These are phyloP conservation scores for Verticillium klebahnii DNA, from an alignment of 2,329 filamentous ascomycete species.

Conservation along the genomic window DNA sequence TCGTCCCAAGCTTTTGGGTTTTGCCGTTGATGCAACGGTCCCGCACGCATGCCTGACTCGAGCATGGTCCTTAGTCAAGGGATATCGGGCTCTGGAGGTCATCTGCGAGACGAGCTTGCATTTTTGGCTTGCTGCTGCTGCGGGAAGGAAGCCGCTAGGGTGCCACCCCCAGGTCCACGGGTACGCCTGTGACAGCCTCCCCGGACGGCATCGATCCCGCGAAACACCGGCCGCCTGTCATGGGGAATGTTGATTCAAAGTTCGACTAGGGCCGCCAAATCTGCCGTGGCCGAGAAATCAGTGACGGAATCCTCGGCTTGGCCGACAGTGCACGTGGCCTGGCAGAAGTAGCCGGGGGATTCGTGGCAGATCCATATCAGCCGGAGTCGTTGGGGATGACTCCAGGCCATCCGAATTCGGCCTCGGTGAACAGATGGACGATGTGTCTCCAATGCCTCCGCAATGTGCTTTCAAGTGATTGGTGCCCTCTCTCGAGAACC, in stretches of 20 bases:
- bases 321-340: not conserved
- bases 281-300: not conserved
- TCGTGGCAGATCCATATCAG: not conserved
- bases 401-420: not conserved
- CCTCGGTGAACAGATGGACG: conserved; percentile 1
- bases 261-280: not conserved
- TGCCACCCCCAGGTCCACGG: not conserved
- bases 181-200: not conserved
- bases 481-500: not conserved
- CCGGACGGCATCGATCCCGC: not conserved
- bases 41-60: not conserved
- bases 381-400: not conserved
- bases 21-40: not conserved
- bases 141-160: not conserved
- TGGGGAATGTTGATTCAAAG: not conserved
- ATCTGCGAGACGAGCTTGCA: not conserved
- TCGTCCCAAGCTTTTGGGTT: not conserved
- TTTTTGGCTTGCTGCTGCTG: not conserved
- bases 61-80: no score
- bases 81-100: not conserved
- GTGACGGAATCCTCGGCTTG: not conserved
- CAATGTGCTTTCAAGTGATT: not conserved
- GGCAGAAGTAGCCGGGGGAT: not conserved
- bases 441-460: not conserved
- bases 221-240: not conserved